Base-by-base conservation (phyloP, 1,284 basidiomycete species). In the Naganishia sp. region DNA sequence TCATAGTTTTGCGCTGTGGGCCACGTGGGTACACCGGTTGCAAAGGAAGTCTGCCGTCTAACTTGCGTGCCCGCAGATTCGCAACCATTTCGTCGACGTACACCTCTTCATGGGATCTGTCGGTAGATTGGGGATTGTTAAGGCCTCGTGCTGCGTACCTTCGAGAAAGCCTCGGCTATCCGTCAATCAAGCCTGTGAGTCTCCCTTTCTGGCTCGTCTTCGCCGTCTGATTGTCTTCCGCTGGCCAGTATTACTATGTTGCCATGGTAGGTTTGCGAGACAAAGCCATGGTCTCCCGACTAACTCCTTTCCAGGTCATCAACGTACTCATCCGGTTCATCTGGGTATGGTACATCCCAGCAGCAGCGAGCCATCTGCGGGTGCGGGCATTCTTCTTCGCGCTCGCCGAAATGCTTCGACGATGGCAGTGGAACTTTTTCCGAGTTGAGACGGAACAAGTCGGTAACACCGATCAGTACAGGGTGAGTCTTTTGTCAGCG, bases 351-450 rank as follows among this genome's bases (percentile, higher is more conserved):
- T 94, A 94, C 73, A 84, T 94, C 49, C 88, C 90, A 4, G 70
- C 73, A 17, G 71, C 78, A 0, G 83, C 84, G 0, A 82, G 84
- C 0, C 81, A 82, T 71, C 78, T 84, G 62, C 82, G 84, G 58
- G 63, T 89, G 28, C 84, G 89, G 23, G 81, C 85, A 0, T 93
- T 91, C 77, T 81, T 92, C 61, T 85, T 82, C 9, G 91, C 84
- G 0, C 72, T 88, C 62, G 75, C 91, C 41, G 94, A 97, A 75
- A 86, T 93, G 81, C 73, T 92, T 2, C 82, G 94, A 41, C 84
- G 94, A 58, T 88, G 86, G 80, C 90, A 90, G 71, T 97, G 94
- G 94, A 96, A 96, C 78, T 91, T 95, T 75, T 89, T 91, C 92
- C 68, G 78, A 67, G 77, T 79, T 18, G 79, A 80, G 69, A 79